These are phyloP conservation scores for Colletotrichum noveboracense DNA, from an alignment of 2,329 filamentous ascomycete species.

Conservation along the genomic window DNA sequence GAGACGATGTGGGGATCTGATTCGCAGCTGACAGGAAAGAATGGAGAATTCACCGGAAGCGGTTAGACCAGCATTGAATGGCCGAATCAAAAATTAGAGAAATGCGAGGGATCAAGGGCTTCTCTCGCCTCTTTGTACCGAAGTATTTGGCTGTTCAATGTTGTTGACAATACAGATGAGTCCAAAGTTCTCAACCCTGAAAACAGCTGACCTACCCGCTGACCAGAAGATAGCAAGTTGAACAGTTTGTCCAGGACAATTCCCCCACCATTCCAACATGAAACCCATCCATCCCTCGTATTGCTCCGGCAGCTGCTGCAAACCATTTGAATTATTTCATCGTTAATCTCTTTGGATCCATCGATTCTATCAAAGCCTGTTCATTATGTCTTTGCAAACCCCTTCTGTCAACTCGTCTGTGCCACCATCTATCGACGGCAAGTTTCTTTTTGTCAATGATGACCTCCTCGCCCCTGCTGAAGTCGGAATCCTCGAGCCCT, in stretches of 20 bases:
- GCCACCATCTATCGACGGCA: slow-evolving; percentile 4
- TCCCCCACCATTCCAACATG: background rate
- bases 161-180: background rate
- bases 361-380: background rate
- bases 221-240: background rate
- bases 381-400: background rate
- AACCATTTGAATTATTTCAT: background rate
- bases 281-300: background rate
- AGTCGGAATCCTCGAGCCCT: slow-evolving; percentile 45
- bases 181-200: background rate
- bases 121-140: background rate
- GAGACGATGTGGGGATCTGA: background rate
- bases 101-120: background rate
- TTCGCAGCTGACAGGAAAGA: background rate
- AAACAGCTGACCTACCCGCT: background rate
- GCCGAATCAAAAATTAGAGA: background rate
- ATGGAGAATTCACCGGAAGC: background rate
- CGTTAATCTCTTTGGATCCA: background rate
- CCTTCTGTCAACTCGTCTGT: background rate
- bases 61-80: background rate
- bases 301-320: background rate
- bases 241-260: background rate
- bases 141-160: background rate
- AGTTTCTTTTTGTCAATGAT: slow-evolving; percentile 33
- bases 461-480: slow-evolving; percentile 47